Percentiles rank a stretch among this genome's conserved stretches.
These are phyloP conservation scores for Alternaria burnsii DNA, from an alignment of 2,329 filamentous ascomycete species.

Conservation along the genomic window DNA sequence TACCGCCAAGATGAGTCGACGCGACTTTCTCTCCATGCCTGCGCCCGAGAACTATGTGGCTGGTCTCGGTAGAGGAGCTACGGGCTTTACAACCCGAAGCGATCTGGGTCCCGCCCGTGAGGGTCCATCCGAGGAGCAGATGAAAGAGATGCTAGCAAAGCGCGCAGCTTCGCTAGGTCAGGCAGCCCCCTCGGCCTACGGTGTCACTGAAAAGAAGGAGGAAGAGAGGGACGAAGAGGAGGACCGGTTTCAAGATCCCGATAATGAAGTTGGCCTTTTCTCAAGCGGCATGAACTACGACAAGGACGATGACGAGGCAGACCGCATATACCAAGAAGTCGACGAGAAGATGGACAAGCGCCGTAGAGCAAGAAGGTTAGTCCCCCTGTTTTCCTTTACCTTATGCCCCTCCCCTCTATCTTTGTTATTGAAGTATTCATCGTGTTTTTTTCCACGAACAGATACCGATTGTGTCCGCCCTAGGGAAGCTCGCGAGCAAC, in stretches of 20 bases:
- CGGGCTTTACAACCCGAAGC: constrained; percentile 95
- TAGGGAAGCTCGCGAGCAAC: constrained; percentile 93
- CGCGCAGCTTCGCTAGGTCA: constrained; percentile 83
- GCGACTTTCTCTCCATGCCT: constrained; percentile 89
- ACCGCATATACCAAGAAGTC: constrained; percentile 92
- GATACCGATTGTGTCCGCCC: constrained; percentile 73
- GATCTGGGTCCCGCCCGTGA: constrained; percentile 95
- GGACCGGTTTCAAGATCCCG: constrained; percentile 90
- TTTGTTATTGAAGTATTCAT: constrained; percentile 66
- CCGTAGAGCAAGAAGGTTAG: constrained; percentile 85
- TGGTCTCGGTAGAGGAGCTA: constrained; percentile 95
- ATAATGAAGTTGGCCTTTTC: constrained; percentile 96
- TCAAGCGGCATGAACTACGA: constrained; percentile 90
- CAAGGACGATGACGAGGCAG: constrained; percentile 96
- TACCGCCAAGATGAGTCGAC: constrained; percentile 64
- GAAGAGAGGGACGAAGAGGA: constrained; percentile 78
- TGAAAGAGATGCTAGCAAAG: constrained; percentile 96
- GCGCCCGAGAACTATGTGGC: constrained; percentile 75
- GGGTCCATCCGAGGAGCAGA: constrained; percentile 96
- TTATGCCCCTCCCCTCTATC: constrained; percentile 35
- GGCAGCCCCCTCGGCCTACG: constrained; percentile 76
- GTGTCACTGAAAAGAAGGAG: constrained; percentile 72
- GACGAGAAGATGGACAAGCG: constrained; percentile 97
- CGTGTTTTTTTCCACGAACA: constrained; percentile 71
- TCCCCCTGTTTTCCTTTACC: constrained; percentile 49